Evolutionary conservation across 208 protist genomes (phyloP).

Genomic region (Leishmania tropica): DNA sequence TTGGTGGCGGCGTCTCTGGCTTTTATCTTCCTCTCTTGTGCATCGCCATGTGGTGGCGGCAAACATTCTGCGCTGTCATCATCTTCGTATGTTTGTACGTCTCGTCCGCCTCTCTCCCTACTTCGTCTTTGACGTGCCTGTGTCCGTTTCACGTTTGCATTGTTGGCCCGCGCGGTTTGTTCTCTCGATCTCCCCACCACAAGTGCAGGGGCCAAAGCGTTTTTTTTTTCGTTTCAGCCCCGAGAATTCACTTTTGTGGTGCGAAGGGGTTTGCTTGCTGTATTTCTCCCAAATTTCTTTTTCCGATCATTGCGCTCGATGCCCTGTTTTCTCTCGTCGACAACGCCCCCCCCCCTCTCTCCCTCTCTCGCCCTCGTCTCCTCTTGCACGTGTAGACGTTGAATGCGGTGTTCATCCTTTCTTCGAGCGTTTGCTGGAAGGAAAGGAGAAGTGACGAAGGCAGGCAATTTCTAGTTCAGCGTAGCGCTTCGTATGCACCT

Average conservation of each 20-base stretch:
- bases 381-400: not conserved
- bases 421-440: not conserved
- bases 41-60: not conserved
- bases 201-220: too few relatives aligned
- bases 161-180: not conserved
- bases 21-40: not conserved
- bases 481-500: not conserved
- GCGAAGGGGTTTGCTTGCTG: not conserved
- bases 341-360: not conserved
- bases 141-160: not conserved
- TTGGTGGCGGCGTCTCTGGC: not conserved
- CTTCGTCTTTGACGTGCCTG: not conserved
- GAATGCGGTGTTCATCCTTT: not conserved
- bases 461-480: not conserved
- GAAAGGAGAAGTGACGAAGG: not conserved
- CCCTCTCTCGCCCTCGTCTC: not conserved
- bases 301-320: not conserved
- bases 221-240: not conserved
- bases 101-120: too few relatives aligned
- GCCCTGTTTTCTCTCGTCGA: not conserved
- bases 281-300: not conserved
- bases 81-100: not conserved
- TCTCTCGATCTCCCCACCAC: not conserved
- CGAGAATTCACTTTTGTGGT: not conserved
- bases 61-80: not conserved